Evolutionary conservation across 2,329 filamentous ascomycete genomes (phyloP).

Genomic region (Aspergillus jensenii): DNA sequence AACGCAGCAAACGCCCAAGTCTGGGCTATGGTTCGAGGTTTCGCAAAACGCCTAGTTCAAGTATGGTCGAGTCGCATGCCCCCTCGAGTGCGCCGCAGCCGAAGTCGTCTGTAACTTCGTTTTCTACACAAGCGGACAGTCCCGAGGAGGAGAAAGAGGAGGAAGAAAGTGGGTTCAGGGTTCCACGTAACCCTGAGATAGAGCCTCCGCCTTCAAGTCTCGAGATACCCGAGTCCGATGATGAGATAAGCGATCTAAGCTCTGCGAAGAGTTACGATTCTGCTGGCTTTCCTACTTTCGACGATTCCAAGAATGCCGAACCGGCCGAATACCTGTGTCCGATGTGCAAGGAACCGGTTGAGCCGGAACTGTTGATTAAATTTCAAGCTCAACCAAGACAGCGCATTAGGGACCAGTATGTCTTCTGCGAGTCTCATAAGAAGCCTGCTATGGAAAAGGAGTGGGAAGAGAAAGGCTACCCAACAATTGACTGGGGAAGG

Average conservation of each 20-base stretch:
- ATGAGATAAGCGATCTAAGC: slow-evolving; percentile 29
- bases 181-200: slow-evolving; percentile 26
- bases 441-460: slow-evolving; percentile 52
- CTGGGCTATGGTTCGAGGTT: slow-evolving; percentile 14
- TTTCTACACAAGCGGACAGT: slow-evolving; percentile 3
- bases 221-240: slow-evolving; percentile 23
- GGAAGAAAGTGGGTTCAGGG: slow-evolving; percentile 19
- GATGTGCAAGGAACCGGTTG: slow-evolving; percentile 64
- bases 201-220: slow-evolving; percentile 20
- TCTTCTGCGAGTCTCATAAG: slow-evolving; percentile 66
- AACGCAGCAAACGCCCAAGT: slow-evolving; percentile 10
- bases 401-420: slow-evolving; percentile 37
- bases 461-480: slow-evolving; percentile 61
- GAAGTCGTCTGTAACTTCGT: slow-evolving; percentile 9
- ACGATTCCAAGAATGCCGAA: slow-evolving; percentile 8
- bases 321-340: slow-evolving; percentile 54
- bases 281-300: slow-evolving; percentile 19
- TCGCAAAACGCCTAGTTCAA: slow-evolving; percentile 16
- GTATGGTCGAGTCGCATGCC: slow-evolving; percentile 10
- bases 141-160: slow-evolving; percentile 11
- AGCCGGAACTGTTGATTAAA: slow-evolving; percentile 53
- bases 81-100: slow-evolving; percentile 8
- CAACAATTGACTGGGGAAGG: slow-evolving; percentile 66
- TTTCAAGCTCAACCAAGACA: slow-evolving; percentile 44
- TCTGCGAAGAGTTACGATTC: slow-evolving; percentile 32